phyloP scores from a whole-genome alignment of 441 rosid species.

The Macaranga tanarius region DNA sequence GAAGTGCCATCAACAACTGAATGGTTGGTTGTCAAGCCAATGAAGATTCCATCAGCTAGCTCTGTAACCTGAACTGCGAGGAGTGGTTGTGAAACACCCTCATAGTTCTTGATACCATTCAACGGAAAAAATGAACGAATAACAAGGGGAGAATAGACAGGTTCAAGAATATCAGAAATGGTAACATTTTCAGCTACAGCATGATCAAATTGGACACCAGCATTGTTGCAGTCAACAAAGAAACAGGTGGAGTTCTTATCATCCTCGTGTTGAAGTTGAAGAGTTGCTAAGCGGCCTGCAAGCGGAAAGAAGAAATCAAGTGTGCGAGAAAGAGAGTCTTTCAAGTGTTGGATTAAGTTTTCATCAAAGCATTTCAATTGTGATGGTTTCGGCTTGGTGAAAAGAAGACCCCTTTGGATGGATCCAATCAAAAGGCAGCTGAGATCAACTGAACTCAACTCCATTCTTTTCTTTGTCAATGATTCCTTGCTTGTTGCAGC shows the following conservation, averaged over 20 bases:
- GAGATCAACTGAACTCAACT: slow-evolving; percentile 27
- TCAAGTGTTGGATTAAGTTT: background rate
- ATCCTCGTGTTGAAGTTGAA: background rate
- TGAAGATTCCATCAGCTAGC: slow-evolving; percentile 23
- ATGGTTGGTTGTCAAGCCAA: slow-evolving; percentile 38
- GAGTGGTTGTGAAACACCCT: slow-evolving; percentile 13
- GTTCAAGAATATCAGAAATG: slow-evolving; percentile 2
- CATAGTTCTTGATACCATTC: background rate
- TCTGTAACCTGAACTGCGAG: slow-evolving; percentile 28
- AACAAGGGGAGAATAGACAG: slow-evolving; percentile 18
- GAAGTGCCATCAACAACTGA: slow-evolving; percentile 40
- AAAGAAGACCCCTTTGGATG: slow-evolving; percentile 31
- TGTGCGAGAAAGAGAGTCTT: slow-evolving; percentile 12
- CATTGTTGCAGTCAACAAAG: slow-evolving; percentile 27
- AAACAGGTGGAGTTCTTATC: slow-evolving; percentile 1
- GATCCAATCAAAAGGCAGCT: background rate
- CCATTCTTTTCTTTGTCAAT: background rate
- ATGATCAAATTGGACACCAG: slow-evolving; percentile 29
- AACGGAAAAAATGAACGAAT: slow-evolving; percentile 23
- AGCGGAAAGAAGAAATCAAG: slow-evolving; percentile 18
- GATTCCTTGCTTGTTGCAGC: too few relatives aligned
- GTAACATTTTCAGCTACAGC: slow-evolving; percentile 19
- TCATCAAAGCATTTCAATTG: too few relatives aligned
- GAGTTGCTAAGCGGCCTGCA: slow-evolving; percentile 26
- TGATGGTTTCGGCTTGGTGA: slow-evolving; percentile 1